These are phyloP conservation scores for Piper betle DNA, from an alignment of 164 flowering plant species.

Conservation along the genomic window DNA sequence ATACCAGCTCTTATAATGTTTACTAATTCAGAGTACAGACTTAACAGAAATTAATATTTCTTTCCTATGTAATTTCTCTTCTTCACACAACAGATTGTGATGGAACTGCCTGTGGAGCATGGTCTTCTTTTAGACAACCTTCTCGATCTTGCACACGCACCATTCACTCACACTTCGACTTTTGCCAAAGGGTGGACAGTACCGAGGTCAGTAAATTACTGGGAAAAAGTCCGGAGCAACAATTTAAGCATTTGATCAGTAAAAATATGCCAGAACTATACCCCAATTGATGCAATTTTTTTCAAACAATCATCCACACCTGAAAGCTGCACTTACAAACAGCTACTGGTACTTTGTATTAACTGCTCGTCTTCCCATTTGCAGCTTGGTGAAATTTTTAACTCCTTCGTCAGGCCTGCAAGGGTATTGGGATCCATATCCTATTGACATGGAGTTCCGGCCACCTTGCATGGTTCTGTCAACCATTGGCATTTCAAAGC, in stretches of 20 bases:
- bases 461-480: conserved; percentile 99
- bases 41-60: neutral
- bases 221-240: neutral
- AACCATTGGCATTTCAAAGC: conserved; percentile 93
- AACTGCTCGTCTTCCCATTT: conserved; percentile 3
- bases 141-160: conserved; percentile 96
- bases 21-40: neutral
- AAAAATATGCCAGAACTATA: no score
- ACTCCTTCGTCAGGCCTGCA: conserved; percentile 90
- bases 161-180: conserved; percentile 96
- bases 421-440: conserved; percentile 99
- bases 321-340: neutral
- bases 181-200: conserved; percentile 98
- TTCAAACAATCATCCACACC: neutral
- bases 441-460: conserved; percentile 92
- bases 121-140: conserved; percentile 92
- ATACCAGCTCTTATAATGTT: neutral
- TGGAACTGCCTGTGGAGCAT: conserved; percentile 95
- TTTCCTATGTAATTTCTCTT: neutral
- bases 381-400: conserved; percentile 91
- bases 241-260: neutral
- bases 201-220: conserved; percentile 47
- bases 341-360: neutral
- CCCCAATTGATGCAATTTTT: neutral
- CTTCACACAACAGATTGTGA: conserved; percentile 44